These are phyloP conservation scores for Colletotrichum spaethianum DNA, from an alignment of 2,329 filamentous ascomycete genomes.

Conservation along the genomic window DNA sequence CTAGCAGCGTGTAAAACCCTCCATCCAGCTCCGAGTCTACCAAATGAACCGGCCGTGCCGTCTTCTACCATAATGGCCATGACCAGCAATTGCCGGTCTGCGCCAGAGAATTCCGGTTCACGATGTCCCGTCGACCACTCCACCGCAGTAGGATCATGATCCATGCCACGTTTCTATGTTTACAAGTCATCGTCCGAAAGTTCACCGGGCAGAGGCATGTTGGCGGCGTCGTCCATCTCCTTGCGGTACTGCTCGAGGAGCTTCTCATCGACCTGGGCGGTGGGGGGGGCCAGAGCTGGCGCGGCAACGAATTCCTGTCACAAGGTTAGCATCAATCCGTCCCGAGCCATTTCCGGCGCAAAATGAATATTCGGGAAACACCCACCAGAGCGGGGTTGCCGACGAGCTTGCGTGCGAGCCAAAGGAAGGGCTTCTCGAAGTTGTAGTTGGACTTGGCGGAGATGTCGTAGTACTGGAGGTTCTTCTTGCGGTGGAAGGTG, in stretches of 20 bases:
- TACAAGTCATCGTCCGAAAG: slow-evolving; percentile 82
- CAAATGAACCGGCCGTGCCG: slow-evolving; percentile 37
- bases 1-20: slow-evolving; percentile 38
- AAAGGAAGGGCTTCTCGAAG: slow-evolving; percentile 99
- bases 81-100: slow-evolving; percentile 30
- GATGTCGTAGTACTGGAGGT: slow-evolving; percentile 99
- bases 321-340: slow-evolving; percentile 46
- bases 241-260: slow-evolving; percentile 86
- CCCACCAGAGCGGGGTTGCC: slow-evolving; percentile 89
- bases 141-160: slow-evolving; percentile 26
- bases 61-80: slow-evolving; percentile 37
- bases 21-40: slow-evolving; percentile 38
- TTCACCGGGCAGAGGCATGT: slow-evolving; percentile 93
- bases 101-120: slow-evolving; percentile 37
- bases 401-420: slow-evolving; percentile 98
- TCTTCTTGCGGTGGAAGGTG: slow-evolving; percentile 99
- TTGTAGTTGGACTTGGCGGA: slow-evolving; percentile 99
- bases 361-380: slow-evolving; percentile 41
- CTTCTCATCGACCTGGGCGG: slow-evolving; percentile 87
- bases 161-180: slow-evolving; percentile 46
- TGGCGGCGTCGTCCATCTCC: slow-evolving; percentile 88
- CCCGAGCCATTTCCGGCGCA: slow-evolving; percentile 1
- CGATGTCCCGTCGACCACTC: slow-evolving; percentile 22
- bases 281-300: slow-evolving; percentile 93
- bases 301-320: slow-evolving; percentile 94